Percentiles rank a stretch among this genome's conserved stretches.
Evolutionary conservation across 768 basidiomycete genomes (phyloP).

Genomic region (Mycena albidolilacea): DNA sequence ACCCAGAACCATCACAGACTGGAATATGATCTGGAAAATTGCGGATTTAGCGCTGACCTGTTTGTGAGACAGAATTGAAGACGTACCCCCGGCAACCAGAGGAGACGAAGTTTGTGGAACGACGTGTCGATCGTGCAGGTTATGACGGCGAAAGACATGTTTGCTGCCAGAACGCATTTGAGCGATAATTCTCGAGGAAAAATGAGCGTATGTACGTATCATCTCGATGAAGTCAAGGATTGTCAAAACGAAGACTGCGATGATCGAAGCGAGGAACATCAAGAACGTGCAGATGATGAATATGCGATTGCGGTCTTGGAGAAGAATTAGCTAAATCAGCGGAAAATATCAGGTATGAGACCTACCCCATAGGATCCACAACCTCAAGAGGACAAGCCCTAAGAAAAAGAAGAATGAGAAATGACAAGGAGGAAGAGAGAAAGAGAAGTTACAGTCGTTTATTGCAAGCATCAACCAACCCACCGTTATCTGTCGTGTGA

Average conservation of each 20-base stretch:
- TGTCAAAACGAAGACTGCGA: neutral
- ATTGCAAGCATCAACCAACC: slow-evolving; percentile 53
- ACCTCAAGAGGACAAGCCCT: slow-evolving; percentile 57
- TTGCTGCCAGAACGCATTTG: neutral
- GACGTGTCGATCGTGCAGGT: neutral
- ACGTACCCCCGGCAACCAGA: slow-evolving; percentile 25
- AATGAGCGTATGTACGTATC: slow-evolving; percentile 4
- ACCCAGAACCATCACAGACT: slow-evolving; percentile 6
- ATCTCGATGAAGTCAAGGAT: neutral
- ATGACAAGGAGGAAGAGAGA: too few relatives aligned
- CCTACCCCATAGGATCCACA: slow-evolving; percentile 55
- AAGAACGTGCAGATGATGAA: slow-evolving; percentile 21
- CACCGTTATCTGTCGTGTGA: slow-evolving; percentile 43
- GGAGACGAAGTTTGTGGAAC: neutral
- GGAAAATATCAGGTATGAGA: neutral
- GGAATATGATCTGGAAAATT: slow-evolving; percentile 8
- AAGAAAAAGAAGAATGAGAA: neutral
- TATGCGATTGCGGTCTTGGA: slow-evolving; percentile 23
- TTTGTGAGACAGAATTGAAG: neutral
- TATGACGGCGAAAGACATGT: neutral
- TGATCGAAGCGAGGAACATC: neutral
- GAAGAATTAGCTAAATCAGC: neutral
- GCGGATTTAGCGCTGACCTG: neutral
- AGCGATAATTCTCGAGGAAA: neutral
- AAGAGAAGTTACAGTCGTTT: slow-evolving; percentile 49